Base-by-base conservation (phyloP, 768 basidiomycete species). In the Chlorophyllum brunneum region DNA sequence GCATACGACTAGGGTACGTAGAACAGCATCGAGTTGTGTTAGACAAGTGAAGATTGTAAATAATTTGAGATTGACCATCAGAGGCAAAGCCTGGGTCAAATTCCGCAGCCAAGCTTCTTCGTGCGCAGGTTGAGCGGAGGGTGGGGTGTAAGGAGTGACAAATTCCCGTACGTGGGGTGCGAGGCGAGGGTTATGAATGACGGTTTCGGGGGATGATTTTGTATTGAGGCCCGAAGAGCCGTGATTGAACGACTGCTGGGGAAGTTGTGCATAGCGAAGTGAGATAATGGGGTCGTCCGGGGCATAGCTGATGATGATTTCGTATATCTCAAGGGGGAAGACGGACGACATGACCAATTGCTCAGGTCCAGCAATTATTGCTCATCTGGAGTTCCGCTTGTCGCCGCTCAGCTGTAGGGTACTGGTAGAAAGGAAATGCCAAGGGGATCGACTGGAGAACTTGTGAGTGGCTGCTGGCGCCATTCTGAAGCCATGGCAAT, bases 31-130 rank as follows among this genome's bases (percentile, higher is more conserved):
- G 22, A 42, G 2, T 2, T 11, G 24, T 16, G 26, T 1, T 26
- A 13, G 4, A 6, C n/a, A 38, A 24, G 34, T 38, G 36, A 48
- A 48, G 36, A 37, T 18, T n/a, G 47, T 23, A n/a, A 48, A 27
- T 2, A 23, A 48, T 48, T 48, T 48, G 36, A 48, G 47, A 24
- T 48, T 48, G 47, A 37, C 4, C 47, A 48, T 48, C 13, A 38
- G 24, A 1, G 47, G 47, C 47, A 48, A 18, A 3, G 47, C 47
- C 16, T 16, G 34, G 2, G n/a, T 24, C 34, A 48, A 16, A 4
- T 15, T 15, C 4, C 24, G 23, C 13, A 37, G 34, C 47, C 36
- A 45, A 5, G n/a, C n/a, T n/a, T n/a, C 24, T 10, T 33, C 43
- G 15, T 45, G 27, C 4, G 16, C 4, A n/a, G 43, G 7, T 20